Percentiles rank a stretch among this genome's conserved stretches.
Conservation (phyloP, 257 asterid genomes). For the Solanum acaule region DNA sequence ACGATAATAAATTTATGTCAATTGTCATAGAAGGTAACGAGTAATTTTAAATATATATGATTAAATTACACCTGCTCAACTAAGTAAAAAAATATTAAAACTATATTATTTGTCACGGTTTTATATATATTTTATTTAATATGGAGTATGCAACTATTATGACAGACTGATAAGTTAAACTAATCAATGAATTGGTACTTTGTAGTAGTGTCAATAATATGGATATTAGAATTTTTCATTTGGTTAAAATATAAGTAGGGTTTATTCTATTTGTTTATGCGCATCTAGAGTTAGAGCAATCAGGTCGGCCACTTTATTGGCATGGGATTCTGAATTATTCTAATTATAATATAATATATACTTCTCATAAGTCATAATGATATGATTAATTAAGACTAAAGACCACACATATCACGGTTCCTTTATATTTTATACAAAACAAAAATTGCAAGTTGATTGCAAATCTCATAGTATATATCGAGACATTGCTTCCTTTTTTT, state of each 20-base stretch:
- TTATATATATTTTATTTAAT: neutral
- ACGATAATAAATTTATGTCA: neutral
- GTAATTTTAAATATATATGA: neutral
- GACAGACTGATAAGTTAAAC: neutral
- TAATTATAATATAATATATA: neutral
- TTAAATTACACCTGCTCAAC: neutral
- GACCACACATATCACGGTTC: neutral
- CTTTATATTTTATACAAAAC: neutral
- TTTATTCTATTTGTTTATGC: slow-evolving; percentile 13
- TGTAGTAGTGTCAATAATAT: neutral
- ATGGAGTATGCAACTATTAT: neutral
- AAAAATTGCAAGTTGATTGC: neutral
- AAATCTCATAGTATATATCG: neutral
- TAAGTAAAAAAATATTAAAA: neutral
- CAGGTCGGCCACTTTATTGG: slow-evolving; percentile 1
- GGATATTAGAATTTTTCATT: neutral
- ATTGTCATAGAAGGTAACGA: neutral
- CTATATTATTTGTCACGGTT: neutral
- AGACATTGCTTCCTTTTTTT: neutral
- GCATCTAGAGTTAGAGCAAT: neutral
- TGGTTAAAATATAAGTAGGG: neutral
- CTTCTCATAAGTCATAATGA: neutral
- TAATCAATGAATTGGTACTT: neutral
- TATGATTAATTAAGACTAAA: neutral
- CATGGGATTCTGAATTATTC: neutral